These are phyloP conservation scores for Rhodotorula sp. DNA, from an alignment of 1,284 basidiomycete species.

Conservation along the genomic window DNA sequence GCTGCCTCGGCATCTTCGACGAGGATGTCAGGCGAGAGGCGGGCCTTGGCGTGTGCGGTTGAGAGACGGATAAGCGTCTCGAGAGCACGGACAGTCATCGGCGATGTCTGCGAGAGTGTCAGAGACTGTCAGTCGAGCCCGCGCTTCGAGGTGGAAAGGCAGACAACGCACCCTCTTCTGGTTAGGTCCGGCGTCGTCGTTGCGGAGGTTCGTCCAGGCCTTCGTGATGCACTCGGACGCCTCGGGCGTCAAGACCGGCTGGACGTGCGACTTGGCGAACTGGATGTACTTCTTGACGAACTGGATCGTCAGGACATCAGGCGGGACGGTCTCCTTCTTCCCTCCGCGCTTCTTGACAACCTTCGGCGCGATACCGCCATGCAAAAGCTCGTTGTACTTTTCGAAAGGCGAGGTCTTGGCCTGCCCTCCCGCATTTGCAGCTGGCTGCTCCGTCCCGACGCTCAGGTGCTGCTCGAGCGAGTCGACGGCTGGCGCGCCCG, in stretches of 20 bases:
- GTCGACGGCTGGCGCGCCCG: conserved; percentile 77
- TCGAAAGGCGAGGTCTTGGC: conserved; percentile 74
- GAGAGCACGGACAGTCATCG: conserved; percentile 95
- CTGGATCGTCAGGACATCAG: conserved; percentile 84
- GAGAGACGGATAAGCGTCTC: conserved; percentile 98
- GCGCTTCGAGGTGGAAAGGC: neutral
- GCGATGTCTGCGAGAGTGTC: conserved; percentile 70
- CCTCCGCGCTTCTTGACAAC: conserved; percentile 51
- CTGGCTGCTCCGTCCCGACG: conserved; percentile 64
- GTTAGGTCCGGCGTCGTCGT: conserved; percentile 87
- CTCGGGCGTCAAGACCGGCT: conserved; percentile 83
- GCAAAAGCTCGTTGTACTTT: conserved; percentile 93
- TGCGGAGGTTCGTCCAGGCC: conserved; percentile 87
- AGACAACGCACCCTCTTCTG: conserved; percentile 69
- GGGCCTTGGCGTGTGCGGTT: conserved; percentile 95
- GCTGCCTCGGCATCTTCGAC: conserved; percentile 84
- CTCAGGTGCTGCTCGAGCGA: conserved; percentile 81
- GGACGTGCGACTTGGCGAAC: conserved; percentile 85
- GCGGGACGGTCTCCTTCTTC: conserved; percentile 58
- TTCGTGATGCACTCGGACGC: conserved; percentile 93
- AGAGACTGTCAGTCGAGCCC: neutral
- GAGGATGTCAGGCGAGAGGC: conserved; percentile 81
- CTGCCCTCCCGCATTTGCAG: conserved; percentile 56
- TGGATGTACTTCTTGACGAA: conserved; percentile 99
- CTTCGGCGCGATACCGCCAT: conserved; percentile 68